Evolutionary conservation across 768 basidiomycete genomes (phyloP), one percentile per base, ranked within the genome.

Genomic region (Hypsizygus marmoreus): DNA sequence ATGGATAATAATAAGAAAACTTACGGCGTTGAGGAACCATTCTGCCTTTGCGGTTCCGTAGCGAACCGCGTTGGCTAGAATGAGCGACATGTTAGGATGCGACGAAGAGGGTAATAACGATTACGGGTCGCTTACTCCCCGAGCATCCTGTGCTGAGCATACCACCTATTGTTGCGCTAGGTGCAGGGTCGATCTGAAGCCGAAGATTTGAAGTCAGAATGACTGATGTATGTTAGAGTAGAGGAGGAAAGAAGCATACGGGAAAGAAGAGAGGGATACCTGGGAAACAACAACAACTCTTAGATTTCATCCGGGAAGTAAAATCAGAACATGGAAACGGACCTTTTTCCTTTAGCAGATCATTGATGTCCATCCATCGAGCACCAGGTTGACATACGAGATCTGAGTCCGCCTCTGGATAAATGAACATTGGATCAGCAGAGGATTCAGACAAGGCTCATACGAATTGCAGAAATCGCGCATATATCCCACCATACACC

Each of bases 31-130:
- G 31, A 95, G 69, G 58, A 95, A 91, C 92, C 91, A 94, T 67
- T 94, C 91, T 0, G 74, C 88, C 60, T 86, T 91, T 0, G 91
- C 91, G 5, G 91, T 95, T 7, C 91, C 93, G 59, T 93, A 95
- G 17, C 90, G 71, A 1, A 90, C 89, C 1, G 88, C 87, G 53
- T 89, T 90, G 0, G 88, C 88, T 80, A 42, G 19, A 19, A 25
- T 45, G 2, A 16, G 13, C 29, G 19, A 13, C 40, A 7, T n/a
- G n/a, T n/a, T n/a, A 13, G 17, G 2, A 12, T 46, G 13, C 9
- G 17, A 31, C 14, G 13, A 50, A 11, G 42, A 22, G n/a, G 19
- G 22, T 40, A 22, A 29, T 17, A 40, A 16, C 31, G 7, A 37
- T 43, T n/a, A n/a, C 58, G 62, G n/a, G n/a, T n/a, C n/a, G n/a